These are phyloP conservation scores for Penicillium longicatenatum DNA, from an alignment of 495 filamentous ascomycete species.

Conservation along the genomic window DNA sequence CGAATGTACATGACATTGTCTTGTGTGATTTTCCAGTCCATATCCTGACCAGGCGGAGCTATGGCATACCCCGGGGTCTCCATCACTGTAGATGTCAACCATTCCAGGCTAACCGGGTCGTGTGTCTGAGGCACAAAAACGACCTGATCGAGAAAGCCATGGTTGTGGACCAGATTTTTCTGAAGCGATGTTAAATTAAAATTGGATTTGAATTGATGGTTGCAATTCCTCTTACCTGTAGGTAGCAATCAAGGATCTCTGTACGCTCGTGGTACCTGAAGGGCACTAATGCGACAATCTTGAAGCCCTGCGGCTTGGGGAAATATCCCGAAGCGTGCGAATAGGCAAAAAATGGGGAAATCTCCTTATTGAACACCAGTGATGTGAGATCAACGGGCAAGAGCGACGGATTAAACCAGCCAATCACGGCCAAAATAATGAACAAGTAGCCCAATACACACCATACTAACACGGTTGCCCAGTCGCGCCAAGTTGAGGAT, in stretches of 20 bases:
- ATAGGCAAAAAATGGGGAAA: slow-evolving; percentile 36
- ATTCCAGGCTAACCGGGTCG: slow-evolving; percentile 46
- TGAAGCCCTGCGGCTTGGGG: slow-evolving; percentile 45
- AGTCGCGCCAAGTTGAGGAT: slow-evolving; percentile 24
- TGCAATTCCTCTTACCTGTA: slow-evolving; percentile 32
- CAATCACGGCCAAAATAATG: slow-evolving; percentile 24
- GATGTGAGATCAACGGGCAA: slow-evolving; percentile 25
- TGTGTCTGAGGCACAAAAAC: slow-evolving; percentile 54
- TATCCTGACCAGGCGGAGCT: slow-evolving; percentile 15
- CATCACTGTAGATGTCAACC: slow-evolving; percentile 37
- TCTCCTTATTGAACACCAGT: slow-evolving; percentile 26
- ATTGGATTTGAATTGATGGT: not conserved
- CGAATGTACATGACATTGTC: slow-evolving; percentile 51
- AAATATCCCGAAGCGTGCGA: slow-evolving; percentile 32
- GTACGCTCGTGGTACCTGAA: slow-evolving; percentile 49
- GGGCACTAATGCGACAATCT: slow-evolving; percentile 53
- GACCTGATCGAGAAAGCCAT: slow-evolving; percentile 56
- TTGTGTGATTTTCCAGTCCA: slow-evolving; percentile 19
- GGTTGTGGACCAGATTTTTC: slow-evolving; percentile 54
- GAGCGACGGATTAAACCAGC: slow-evolving; percentile 25
- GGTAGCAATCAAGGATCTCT: slow-evolving; percentile 55
- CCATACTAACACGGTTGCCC: slow-evolving; percentile 25
- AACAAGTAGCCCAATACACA: slow-evolving; percentile 30
- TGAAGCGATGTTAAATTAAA: slow-evolving; percentile 9
- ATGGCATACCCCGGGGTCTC: slow-evolving; percentile 32